Evolutionary conservation across 306 rosid genomes (phyloP).

Genomic region (Nissolia schottii): DNA sequence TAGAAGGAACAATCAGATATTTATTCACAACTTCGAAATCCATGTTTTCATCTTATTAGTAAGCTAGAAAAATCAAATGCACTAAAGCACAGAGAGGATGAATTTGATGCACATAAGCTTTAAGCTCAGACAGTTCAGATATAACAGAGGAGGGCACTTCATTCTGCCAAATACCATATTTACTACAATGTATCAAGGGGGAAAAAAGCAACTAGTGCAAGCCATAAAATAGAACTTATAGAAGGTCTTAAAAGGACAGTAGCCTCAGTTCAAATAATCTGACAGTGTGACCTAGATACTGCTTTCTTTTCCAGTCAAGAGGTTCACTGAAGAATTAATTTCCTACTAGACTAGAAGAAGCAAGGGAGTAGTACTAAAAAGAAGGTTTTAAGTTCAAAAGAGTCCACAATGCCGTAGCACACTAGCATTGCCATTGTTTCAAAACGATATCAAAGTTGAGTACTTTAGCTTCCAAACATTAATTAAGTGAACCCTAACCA

Average conservation of each 20-base stretch:
- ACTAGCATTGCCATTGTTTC: slow-evolving; percentile 34
- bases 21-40: neutral
- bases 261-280: neutral
- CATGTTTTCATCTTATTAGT: neutral
- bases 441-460: slow-evolving; percentile 8
- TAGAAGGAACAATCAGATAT: neutral
- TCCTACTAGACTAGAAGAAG: neutral
- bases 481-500: neutral
- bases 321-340: neutral
- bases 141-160: neutral
- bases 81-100: neutral
- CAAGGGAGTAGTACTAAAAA: slow-evolving; percentile 1
- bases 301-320: neutral
- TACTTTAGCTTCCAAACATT: slow-evolving; percentile 21
- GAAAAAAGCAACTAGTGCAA: neutral
- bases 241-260: neutral
- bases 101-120: neutral
- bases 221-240: neutral
- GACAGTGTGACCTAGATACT: neutral
- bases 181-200: neutral
- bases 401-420: slow-evolving; percentile 23
- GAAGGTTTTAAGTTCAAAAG: neutral
- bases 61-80: neutral
- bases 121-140: neutral
- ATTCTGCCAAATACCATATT: neutral